Conservation (phyloP, 495 filamentous ascomycete species). For the Penicillium nucicola region DNA sequence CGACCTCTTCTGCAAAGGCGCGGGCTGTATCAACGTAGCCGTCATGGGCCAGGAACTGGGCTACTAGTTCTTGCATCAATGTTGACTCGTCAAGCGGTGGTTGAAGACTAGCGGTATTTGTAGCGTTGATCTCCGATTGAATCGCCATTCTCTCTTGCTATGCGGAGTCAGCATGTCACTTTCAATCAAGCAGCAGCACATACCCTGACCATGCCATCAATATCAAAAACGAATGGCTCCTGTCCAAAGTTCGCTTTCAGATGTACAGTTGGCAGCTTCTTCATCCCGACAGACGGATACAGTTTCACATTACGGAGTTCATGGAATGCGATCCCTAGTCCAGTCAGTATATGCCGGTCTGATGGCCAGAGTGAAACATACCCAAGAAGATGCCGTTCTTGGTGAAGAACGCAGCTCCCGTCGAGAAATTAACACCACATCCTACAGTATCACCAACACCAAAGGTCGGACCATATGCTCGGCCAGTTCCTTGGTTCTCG, state of each 20-base stretch:
- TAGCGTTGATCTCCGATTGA: conserved; percentile 50
- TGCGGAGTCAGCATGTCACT: conserved; percentile 18
- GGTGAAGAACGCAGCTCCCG: conserved; percentile 86
- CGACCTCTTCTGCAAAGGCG: conserved; percentile 83
- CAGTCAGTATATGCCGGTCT: neutral
- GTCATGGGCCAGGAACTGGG: conserved; percentile 91
- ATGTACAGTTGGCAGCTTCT: conserved; percentile 74
- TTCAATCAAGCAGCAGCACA: conserved; percentile 1
- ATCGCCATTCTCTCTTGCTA: conserved; percentile 63
- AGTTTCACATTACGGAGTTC: conserved; percentile 67
- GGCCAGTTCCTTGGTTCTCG: conserved; percentile 62
- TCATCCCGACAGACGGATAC: conserved; percentile 92
- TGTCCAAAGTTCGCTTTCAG: conserved; percentile 91
- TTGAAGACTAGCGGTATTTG: conserved; percentile 54
- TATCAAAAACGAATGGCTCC: conserved; percentile 84
- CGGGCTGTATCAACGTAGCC: conserved; percentile 94
- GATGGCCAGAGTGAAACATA: conserved; percentile 34
- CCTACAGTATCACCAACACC: conserved; percentile 77
- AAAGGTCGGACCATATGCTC: conserved; percentile 73
- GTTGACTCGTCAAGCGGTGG: conserved; percentile 69
- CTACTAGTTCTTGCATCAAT: conserved; percentile 77
- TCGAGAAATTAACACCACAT: conserved; percentile 91
- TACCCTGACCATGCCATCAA: conserved; percentile 82
- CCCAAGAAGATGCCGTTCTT: conserved; percentile 83
- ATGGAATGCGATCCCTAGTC: conserved; percentile 74